These are phyloP conservation scores for Myxozyma vanderwaltii DNA, from an alignment of 805 yeast genomes.

Conservation along the genomic window DNA sequence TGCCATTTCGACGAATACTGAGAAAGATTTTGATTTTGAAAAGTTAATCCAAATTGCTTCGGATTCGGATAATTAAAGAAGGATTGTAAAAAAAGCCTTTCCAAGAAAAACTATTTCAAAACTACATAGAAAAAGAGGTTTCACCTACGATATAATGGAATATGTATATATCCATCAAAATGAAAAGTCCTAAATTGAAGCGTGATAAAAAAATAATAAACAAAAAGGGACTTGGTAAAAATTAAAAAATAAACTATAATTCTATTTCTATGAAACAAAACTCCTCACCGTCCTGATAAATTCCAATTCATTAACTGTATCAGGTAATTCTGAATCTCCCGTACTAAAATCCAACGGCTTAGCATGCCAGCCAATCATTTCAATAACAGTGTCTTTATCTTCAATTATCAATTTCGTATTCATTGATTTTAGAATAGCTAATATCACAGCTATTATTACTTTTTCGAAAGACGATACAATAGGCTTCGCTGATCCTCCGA, in stretches of 20 bases:
- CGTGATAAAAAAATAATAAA: too few relatives aligned
- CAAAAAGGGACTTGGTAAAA: too few relatives aligned
- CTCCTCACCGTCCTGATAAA: conserved; percentile 14
- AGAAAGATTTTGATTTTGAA: background rate
- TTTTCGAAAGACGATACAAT: conserved; percentile 46
- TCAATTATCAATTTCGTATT: conserved; percentile 48
- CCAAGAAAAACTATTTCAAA: too few relatives aligned
- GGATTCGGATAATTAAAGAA: too few relatives aligned
- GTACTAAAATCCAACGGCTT: conserved; percentile 51
- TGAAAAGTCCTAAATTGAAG: too few relatives aligned
- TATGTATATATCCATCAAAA: too few relatives aligned
- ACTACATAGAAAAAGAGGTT: too few relatives aligned
- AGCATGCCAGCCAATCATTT: conserved; percentile 46
- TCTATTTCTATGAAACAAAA: conserved; percentile 12
- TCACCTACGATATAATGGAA: too few relatives aligned
- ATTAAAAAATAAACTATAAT: too few relatives aligned
- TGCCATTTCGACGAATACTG: background rate
- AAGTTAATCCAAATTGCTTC: background rate
- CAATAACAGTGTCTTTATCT: conserved; percentile 32
- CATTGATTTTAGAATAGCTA: conserved; percentile 58
- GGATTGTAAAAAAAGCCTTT: too few relatives aligned
- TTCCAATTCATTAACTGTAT: conserved; percentile 14
- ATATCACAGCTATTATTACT: conserved; percentile 53
- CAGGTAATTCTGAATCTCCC: conserved; percentile 42
- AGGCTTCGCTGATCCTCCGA: background rate